Conservation (phyloP, 2,329 filamentous ascomycete species). For the Rachicladosporium sp. region DNA sequence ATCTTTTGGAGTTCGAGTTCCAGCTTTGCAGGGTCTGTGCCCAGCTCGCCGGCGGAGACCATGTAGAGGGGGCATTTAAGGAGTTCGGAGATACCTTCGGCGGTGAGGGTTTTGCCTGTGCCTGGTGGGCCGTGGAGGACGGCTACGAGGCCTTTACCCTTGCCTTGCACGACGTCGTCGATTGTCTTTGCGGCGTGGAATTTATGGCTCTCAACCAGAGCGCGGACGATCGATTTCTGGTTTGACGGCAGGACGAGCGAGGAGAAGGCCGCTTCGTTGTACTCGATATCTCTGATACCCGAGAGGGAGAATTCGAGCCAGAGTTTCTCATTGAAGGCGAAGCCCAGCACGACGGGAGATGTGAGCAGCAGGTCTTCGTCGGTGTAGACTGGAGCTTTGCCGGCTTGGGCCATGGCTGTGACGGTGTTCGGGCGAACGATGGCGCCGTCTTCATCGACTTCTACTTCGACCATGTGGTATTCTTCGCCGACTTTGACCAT, state of each 20-base stretch:
- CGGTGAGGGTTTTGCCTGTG: slow-evolving; percentile 79
- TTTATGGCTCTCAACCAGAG: slow-evolving; percentile 72
- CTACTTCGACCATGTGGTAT: slow-evolving; percentile 40
- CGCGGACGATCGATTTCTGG: slow-evolving; percentile 57
- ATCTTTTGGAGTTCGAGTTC: slow-evolving; percentile 73
- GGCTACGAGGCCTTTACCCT: slow-evolving; percentile 72
- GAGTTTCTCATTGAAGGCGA: slow-evolving; percentile 75
- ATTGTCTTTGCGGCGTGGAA: slow-evolving; percentile 71
- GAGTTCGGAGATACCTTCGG: slow-evolving; percentile 73
- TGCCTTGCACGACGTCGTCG: slow-evolving; percentile 60
- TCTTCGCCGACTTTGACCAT: slow-evolving; percentile 36
- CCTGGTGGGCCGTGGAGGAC: slow-evolving; percentile 78
- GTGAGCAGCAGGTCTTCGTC: slow-evolving; percentile 78
- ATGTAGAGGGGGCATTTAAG: slow-evolving; percentile 73
- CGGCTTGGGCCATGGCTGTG: slow-evolving; percentile 16
- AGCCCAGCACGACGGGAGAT: slow-evolving; percentile 74
- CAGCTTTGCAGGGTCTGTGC: slow-evolving; percentile 60
- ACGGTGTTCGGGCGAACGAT: slow-evolving; percentile 9
- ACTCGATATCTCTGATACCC: slow-evolving; percentile 66
- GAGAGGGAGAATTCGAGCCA: slow-evolving; percentile 84
- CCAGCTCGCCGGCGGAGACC: slow-evolving; percentile 70
- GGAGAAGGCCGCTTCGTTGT: slow-evolving; percentile 73
- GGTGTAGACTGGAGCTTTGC: slow-evolving; percentile 40
- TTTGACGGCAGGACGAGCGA: slow-evolving; percentile 59
- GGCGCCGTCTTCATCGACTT: slow-evolving; percentile 42